These are phyloP conservation scores for Paramecium tetraurelia DNA, from an alignment of 73 alveolate species.

Conservation along the genomic window DNA sequence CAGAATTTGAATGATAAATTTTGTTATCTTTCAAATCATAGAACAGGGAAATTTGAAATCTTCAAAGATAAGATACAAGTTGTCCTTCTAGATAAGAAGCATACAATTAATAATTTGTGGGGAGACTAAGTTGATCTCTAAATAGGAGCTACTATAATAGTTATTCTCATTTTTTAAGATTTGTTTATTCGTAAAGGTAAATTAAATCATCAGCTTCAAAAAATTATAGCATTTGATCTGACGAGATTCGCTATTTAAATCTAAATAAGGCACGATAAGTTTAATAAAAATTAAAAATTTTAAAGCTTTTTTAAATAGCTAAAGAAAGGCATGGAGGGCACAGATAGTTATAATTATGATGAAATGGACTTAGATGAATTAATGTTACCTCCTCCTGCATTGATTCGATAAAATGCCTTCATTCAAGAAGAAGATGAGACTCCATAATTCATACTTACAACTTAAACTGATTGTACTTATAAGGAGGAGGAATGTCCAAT, in stretches of 20 bases:
- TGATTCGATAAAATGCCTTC: constrained; percentile 26
- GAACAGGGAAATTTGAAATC: not conserved
- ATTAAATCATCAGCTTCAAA: not conserved
- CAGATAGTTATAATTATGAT: not conserved
- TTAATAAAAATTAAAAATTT: not conserved
- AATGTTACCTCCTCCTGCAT: constrained; percentile 28
- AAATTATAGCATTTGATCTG: not conserved
- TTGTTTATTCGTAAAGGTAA: not conserved
- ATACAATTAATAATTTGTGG: no score
- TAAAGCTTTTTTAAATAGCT: constrained; percentile 20
- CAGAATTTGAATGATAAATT: not conserved
- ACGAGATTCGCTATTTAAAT: not conserved
- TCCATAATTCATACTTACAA: not conserved
- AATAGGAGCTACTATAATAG: not conserved
- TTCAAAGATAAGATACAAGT: not conserved
- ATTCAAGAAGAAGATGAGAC: constrained; percentile 27
- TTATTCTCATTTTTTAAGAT: not conserved
- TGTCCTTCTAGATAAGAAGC: not conserved
- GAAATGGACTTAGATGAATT: constrained; percentile 25
- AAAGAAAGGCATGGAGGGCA: constrained; percentile 27
- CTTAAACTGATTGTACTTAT: not conserved
- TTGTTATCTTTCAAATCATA: no score
- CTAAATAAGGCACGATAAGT: not conserved
- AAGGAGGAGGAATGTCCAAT: constrained; percentile 41
- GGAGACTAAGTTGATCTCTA: not conserved